Percentiles rank a stretch among this genome's conserved stretches.
Conservation (phyloP, 108 stramenopile genomes). For the Nannochloropsis gaditana region DNA sequence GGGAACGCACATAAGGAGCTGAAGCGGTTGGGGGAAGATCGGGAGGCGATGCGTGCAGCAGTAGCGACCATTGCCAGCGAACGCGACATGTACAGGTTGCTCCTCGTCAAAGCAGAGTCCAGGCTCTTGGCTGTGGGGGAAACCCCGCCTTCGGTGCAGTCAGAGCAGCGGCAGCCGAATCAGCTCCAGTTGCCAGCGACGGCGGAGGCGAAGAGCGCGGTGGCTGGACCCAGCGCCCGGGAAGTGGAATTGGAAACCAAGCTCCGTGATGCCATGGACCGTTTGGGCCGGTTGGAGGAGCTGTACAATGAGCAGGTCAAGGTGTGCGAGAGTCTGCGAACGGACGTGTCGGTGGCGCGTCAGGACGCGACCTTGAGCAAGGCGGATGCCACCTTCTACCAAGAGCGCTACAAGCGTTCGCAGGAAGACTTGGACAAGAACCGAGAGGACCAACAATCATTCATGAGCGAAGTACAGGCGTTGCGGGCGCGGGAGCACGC, state of each 20-base stretch:
- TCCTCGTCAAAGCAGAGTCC: not conserved
- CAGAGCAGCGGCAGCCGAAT: not conserved
- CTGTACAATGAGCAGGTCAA: slow-evolving; percentile 4
- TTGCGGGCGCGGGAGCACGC: not conserved
- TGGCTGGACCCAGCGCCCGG: not conserved
- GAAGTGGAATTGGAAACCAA: not conserved
- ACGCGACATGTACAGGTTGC: not conserved
- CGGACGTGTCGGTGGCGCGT: not conserved
- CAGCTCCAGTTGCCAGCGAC: not conserved
- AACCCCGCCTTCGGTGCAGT: not conserved
- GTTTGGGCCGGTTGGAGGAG: not conserved
- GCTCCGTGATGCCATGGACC: not conserved
- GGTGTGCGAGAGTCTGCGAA: not conserved
- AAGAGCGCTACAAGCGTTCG: not conserved
- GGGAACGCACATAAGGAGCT: not conserved
- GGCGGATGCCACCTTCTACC: not conserved
- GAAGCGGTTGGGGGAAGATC: slow-evolving; percentile 8
- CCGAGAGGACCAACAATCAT: not conserved
- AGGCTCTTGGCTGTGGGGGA: not conserved
- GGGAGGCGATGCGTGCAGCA: slow-evolving; percentile 16
- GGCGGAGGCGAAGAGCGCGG: slow-evolving; percentile 19
- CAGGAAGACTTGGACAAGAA: not conserved
- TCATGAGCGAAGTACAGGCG: not conserved
- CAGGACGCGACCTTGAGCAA: not conserved
- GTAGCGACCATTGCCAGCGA: not conserved